A percentile compares a stretch with the other conserved stretches of the same genome.
Conservation (phyloP, 2,329 filamentous ascomycete genomes). For the Nakataea oryzae region DNA sequence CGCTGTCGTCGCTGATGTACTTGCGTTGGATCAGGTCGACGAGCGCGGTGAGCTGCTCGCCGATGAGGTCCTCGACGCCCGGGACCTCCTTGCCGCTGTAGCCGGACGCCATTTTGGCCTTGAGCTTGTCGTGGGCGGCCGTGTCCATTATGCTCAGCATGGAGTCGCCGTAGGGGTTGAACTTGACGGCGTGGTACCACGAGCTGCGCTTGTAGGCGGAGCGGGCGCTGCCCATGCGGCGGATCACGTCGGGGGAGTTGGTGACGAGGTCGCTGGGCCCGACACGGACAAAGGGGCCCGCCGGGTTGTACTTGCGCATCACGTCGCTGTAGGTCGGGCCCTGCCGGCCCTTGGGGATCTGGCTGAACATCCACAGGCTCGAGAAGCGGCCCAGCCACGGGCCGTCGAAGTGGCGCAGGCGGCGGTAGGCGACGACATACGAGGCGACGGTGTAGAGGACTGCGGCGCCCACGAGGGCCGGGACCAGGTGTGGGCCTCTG, state of each 20-base stretch:
- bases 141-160: slow-evolving; percentile 30
- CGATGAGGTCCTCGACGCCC: slow-evolving; percentile 14
- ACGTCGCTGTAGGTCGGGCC: slow-evolving; percentile 12
- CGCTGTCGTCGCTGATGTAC: slow-evolving; percentile 7
- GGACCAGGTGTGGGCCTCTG: background rate
- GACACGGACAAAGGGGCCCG: slow-evolving; percentile 17
- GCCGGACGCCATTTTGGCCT: slow-evolving; percentile 13
- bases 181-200: slow-evolving; percentile 34
- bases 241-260: slow-evolving; percentile 19
- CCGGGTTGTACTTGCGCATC: slow-evolving; percentile 12
- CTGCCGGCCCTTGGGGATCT: slow-evolving; percentile 12
- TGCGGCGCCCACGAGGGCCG: background rate
- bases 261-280: slow-evolving; percentile 25
- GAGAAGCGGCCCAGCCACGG: slow-evolving; percentile 19
- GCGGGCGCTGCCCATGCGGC: slow-evolving; percentile 17
- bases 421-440: slow-evolving; percentile 9
- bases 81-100: slow-evolving; percentile 18
- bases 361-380: slow-evolving; percentile 18
- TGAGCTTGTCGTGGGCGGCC: slow-evolving; percentile 17
- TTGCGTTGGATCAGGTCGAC: slow-evolving; percentile 10
- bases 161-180: slow-evolving; percentile 35
- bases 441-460: slow-evolving; percentile 8
- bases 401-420: slow-evolving; percentile 15
- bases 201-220: slow-evolving; percentile 17
- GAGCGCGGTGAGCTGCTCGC: slow-evolving; percentile 10